A percentile compares a stretch with the other conserved stretches of the same genome.
These are phyloP conservation scores for Aureobasidium zeae DNA, from an alignment of 2,329 filamentous ascomycete genomes.

Conservation along the genomic window DNA sequence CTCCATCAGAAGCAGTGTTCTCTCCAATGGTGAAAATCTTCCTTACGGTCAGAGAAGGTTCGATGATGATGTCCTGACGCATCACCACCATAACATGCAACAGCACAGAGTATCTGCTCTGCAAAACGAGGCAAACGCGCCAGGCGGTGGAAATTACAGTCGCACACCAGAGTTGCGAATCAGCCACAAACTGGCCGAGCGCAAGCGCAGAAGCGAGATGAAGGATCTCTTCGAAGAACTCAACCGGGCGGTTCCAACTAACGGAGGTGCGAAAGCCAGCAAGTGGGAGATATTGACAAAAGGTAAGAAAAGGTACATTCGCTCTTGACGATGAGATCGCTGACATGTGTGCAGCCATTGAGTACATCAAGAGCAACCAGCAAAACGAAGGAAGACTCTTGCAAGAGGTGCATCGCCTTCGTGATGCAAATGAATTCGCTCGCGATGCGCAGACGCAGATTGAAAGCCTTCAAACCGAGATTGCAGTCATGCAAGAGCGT, in stretches of 20 bases:
- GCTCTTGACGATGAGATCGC: neutral
- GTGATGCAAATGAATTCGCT: constrained; percentile 36
- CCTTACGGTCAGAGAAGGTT: constrained; percentile 63
- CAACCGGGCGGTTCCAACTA: constrained; percentile 67
- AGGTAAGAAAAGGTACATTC: constrained; percentile 44
- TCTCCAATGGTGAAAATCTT: constrained; percentile 62
- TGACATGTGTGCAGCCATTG: constrained; percentile 27
- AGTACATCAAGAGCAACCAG: constrained; percentile 37
- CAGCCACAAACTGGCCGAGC: constrained; percentile 76
- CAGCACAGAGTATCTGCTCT: constrained; percentile 62
- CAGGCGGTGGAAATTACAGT: constrained; percentile 65
- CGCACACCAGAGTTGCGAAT: constrained; percentile 72
- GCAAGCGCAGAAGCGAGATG: constrained; percentile 79
- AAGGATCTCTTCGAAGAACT: constrained; percentile 78
- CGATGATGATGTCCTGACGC: constrained; percentile 47
- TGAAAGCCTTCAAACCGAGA: constrained; percentile 38
- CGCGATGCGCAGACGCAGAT: constrained; percentile 40
- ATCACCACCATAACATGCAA: constrained; percentile 67
- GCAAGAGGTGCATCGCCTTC: constrained; percentile 33
- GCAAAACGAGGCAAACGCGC: constrained; percentile 44
- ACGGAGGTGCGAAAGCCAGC: constrained; percentile 72
- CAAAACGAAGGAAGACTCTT: constrained; percentile 32
- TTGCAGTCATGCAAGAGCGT: constrained; percentile 38
- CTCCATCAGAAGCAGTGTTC: constrained; percentile 70
- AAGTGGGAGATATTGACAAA: constrained; percentile 87